A percentile compares a stretch with the other conserved stretches of the same genome.
Conservation (phyloP, 2,329 filamentous ascomycete species). For the Alternaria triticina region DNA sequence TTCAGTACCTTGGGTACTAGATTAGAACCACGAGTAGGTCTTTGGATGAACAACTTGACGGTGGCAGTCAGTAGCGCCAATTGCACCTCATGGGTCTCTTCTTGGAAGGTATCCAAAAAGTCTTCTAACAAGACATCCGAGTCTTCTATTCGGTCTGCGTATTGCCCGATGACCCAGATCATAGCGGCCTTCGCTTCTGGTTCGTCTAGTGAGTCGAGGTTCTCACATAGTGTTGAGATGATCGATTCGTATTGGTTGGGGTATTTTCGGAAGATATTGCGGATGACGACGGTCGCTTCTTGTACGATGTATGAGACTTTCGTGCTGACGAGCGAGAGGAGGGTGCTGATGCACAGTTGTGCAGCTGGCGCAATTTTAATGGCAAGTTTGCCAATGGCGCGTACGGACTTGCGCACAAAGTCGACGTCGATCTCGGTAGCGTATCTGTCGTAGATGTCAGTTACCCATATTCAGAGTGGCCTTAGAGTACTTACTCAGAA, state of each 20-base stretch:
- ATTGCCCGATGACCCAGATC: slow-evolving; percentile 99
- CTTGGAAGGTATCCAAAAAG: slow-evolving; percentile 90
- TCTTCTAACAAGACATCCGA: slow-evolving; percentile 92
- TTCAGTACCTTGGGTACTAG: slow-evolving; percentile 94
- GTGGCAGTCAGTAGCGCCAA: slow-evolving; percentile 93
- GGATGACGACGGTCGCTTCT: slow-evolving; percentile 97
- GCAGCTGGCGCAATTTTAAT: slow-evolving; percentile 99
- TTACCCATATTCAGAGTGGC: neutral
- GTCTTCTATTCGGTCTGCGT: slow-evolving; percentile 96
- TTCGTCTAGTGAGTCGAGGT: slow-evolving; percentile 94
- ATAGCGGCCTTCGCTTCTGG: slow-evolving; percentile 98
- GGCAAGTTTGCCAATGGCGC: slow-evolving; percentile 95
- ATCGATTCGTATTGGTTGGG: slow-evolving; percentile 99
- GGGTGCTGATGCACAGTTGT: slow-evolving; percentile 85
- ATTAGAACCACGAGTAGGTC: slow-evolving; percentile 91
- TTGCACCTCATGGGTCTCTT: slow-evolving; percentile 95
- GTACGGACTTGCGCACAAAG: slow-evolving; percentile 96
- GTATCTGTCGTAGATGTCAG: slow-evolving; percentile 58
- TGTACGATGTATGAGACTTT: slow-evolving; percentile 99
- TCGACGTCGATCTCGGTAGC: slow-evolving; percentile 98
- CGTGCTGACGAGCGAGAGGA: slow-evolving; percentile 93
- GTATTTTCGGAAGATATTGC: slow-evolving; percentile 99
- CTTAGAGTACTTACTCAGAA: slow-evolving; percentile 70
- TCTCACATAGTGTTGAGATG: slow-evolving; percentile 92
- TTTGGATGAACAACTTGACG: slow-evolving; percentile 96